Conservation (phyloP, 345 rosid species). For the Eutrema heterophyllum region DNA sequence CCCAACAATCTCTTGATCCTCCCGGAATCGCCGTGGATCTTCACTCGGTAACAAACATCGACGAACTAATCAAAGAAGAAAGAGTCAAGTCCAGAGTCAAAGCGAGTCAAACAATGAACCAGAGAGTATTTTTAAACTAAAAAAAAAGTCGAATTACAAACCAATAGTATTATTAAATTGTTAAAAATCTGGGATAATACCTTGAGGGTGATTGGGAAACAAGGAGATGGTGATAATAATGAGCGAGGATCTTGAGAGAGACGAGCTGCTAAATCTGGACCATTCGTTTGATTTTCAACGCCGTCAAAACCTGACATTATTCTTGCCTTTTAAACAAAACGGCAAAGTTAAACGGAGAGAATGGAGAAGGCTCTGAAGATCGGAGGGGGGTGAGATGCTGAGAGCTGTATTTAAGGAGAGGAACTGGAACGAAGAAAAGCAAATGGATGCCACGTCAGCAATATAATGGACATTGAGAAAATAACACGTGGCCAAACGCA, state of each 20-base stretch:
- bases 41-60: constrained; percentile 60
- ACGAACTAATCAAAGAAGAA: constrained; percentile 46
- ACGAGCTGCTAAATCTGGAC: constrained; percentile 32
- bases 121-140: not conserved
- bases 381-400: not conserved
- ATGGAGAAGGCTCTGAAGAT: not conserved
- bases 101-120: constrained; percentile 12
- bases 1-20: constrained; percentile 36
- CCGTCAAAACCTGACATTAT: constrained; percentile 40
- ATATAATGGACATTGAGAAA: constrained; percentile 19
- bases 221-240: constrained; percentile 48
- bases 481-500: constrained; percentile 45
- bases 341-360: not conserved
- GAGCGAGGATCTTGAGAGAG: constrained; percentile 43
- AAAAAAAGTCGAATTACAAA: not conserved
- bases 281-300: constrained; percentile 31
- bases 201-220: constrained; percentile 78
- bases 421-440: constrained; percentile 4
- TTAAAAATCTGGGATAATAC: constrained; percentile 24
- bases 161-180: not conserved
- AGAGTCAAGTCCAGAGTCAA: constrained; percentile 33
- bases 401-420: constrained; percentile 40
- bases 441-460: constrained; percentile 60
- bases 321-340: not conserved
- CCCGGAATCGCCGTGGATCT: constrained; percentile 29